Evolutionary conservation across 495 filamentous ascomycete genomes (phyloP).

Genomic region (Chaetomium fimeti): DNA sequence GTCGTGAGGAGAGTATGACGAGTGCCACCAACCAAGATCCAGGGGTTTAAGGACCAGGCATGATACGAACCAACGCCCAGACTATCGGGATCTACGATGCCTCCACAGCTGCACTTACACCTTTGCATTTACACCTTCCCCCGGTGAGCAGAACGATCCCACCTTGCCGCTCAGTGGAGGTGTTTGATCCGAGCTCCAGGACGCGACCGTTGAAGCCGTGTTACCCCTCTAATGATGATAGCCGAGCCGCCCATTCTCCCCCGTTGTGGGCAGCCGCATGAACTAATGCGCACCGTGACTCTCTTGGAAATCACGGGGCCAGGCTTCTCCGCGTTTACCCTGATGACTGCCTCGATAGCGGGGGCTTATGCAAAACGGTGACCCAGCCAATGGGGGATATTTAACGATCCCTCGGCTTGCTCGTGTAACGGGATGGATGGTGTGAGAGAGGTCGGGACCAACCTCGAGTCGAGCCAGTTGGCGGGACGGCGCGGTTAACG

Average conservation of each 20-base stretch:
- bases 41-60: background rate
- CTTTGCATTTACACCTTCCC: too few relatives aligned
- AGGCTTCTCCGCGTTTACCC: background rate
- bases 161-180: too few relatives aligned
- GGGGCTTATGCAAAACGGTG: background rate
- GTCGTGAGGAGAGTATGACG: background rate
- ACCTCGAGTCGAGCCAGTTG: background rate
- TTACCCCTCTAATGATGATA: background rate
- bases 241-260: background rate
- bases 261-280: background rate
- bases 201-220: background rate
- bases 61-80: background rate
- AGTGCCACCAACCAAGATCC: background rate
- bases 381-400: constrained; percentile 1
- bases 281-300: background rate
- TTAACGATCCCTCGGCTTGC: background rate
- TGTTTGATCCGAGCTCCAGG: background rate
- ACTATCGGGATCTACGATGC: background rate
- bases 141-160: background rate
- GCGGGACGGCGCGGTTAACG: background rate
- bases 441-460: background rate
- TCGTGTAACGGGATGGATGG: background rate
- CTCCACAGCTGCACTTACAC: background rate
- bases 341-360: too few relatives aligned
- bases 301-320: background rate